Evolutionary conservation across 1,284 basidiomycete genomes (phyloP).

Genomic region (Marasmius oreades): DNA sequence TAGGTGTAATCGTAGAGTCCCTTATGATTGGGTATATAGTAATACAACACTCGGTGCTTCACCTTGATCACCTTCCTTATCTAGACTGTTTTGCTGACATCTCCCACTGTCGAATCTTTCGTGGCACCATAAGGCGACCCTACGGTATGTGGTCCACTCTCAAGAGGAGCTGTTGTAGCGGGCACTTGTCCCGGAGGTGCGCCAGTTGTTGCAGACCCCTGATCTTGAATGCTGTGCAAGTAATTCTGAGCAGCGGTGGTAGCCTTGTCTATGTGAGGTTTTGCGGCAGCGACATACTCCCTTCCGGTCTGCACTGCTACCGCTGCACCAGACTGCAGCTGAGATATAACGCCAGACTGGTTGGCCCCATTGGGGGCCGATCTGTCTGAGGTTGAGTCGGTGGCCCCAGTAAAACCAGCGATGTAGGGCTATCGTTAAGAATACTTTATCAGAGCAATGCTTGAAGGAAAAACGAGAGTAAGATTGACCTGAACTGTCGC

Average conservation of each 20-base stretch:
- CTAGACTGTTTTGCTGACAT: neutral
- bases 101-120: slow-evolving; percentile 18
- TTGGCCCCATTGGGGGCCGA: neutral
- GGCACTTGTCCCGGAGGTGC: slow-evolving; percentile 25
- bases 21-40: too few species aligned
- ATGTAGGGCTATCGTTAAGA: slow-evolving; percentile 28
- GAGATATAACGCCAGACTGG: slow-evolving; percentile 22
- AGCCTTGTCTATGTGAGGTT: slow-evolving; percentile 27
- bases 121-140: slow-evolving; percentile 31
- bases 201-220: slow-evolving; percentile 14
- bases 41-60: neutral
- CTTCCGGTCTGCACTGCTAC: slow-evolving; percentile 37
- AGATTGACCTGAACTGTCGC: slow-evolving; percentile 46
- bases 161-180: slow-evolving; percentile 36
- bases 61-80: neutral
- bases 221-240: slow-evolving; percentile 20
- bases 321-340: slow-evolving; percentile 31
- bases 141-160: slow-evolving; percentile 38
- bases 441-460: neutral
- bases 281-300: slow-evolving; percentile 37
- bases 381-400: slow-evolving; percentile 15
- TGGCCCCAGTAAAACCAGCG: slow-evolving; percentile 20
- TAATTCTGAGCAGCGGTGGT: slow-evolving; percentile 26
- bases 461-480: neutral
- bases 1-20: too few species aligned